Evolutionary conservation across 805 yeast species (phyloP).

Genomic region (Yarrowia sp.): DNA sequence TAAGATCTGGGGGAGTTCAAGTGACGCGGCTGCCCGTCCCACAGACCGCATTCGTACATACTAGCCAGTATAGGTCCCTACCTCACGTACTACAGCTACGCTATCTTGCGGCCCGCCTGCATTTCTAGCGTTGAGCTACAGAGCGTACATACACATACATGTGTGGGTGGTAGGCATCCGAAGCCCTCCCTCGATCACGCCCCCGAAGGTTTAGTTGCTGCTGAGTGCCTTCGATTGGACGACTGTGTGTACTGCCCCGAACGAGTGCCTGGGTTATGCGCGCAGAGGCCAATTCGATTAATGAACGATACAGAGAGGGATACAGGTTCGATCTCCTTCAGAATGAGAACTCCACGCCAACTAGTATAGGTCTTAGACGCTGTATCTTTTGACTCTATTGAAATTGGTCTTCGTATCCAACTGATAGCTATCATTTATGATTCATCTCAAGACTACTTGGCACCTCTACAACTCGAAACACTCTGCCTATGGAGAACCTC

Average conservation of each 20-base stretch:
- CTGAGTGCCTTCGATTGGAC: constrained; percentile 3
- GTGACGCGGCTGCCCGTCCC: too few relatives aligned
- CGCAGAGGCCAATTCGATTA: neutral
- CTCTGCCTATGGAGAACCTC: neutral
- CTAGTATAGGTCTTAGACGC: neutral
- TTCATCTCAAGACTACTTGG: neutral
- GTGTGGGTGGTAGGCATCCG: neutral
- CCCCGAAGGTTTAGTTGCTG: constrained; percentile 7
- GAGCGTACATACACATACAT: neutral
- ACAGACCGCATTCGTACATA: too few relatives aligned
- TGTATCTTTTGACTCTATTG: neutral
- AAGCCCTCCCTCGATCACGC: constrained; percentile 5
- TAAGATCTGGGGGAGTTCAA: neutral
- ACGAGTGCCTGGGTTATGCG: constrained; percentile 10
- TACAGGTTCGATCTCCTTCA: too few relatives aligned
- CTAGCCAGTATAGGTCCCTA: too few relatives aligned
- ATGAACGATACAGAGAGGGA: too few relatives aligned
- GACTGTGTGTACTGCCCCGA: neutral
- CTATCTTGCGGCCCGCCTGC: neutral
- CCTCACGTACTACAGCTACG: too few relatives aligned
- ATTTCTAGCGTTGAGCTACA: neutral
- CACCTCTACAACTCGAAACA: neutral
- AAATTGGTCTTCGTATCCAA: neutral
- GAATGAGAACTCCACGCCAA: too few relatives aligned
- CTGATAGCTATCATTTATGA: neutral